Base-by-base conservation (phyloP, 192 early-diverging fungal species). In the Cetraspora pellucida region DNA sequence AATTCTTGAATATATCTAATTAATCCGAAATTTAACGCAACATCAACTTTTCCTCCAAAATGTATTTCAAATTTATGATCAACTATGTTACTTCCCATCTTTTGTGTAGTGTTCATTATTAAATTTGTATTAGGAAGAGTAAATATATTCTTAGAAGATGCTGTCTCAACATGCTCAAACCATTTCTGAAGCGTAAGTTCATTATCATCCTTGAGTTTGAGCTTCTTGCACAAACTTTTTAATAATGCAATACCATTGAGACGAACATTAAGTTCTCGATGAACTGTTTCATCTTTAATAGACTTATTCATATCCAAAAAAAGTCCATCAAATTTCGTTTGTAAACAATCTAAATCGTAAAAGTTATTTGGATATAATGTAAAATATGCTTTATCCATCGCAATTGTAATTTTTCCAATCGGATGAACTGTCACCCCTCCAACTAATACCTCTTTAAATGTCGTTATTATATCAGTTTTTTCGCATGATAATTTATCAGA, bases 281-380 rank as follows among this genome's bases (percentile, higher is more conserved):
- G 30, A 44, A 74, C 8, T 37, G 16, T 7, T n/a, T 30, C 30
- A 31, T 49, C 49, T 16, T 54, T 23, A 37, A 55, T 30, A 13
- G 45, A 63, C 27, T 72, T 45, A 55, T 75, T 55, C 55, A 77
- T 60, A 66, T 76, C 64, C 17, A 76, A 13, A n/a, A 52, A 16
- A 30, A 76, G 47, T 66, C 30, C 49, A 66, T 76, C 74, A 64
- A 44, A 76, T 54, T 27, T 72, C 3, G 79, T 54, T 45, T 86
- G 79, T 10, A 86, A 82, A 73, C 83, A 84, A 60, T 84, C 85
- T 16, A 73, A 46, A 63, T 86, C 85, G 44, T 81, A 72, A 50
- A 86, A 86, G 44, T 84, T 82, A 37, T 77, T 82, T 7, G 85
- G 85, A 72, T 75, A 86, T 7, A 86, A 70, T n/a, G 80, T 80